These are phyloP conservation scores for Xylariaceae sp. DNA, from an alignment of 2,329 filamentous ascomycete genomes.

Conservation along the genomic window DNA sequence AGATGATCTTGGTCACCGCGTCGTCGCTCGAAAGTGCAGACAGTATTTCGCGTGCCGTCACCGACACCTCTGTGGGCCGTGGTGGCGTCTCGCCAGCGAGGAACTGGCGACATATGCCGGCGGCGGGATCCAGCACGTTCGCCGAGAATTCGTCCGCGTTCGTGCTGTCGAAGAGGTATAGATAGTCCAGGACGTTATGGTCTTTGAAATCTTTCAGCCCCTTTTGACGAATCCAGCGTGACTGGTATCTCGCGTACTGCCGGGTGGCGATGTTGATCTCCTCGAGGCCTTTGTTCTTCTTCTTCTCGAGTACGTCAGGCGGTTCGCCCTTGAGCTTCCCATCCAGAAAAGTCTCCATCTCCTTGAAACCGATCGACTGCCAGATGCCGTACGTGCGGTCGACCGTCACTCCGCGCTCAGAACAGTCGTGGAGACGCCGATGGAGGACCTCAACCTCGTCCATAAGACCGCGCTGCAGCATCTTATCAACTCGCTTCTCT, in stretches of 20 bases:
- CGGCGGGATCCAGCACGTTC: constrained; percentile 61
- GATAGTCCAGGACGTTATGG: constrained; percentile 45
- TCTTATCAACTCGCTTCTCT: constrained; percentile 73
- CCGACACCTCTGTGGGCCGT: constrained; percentile 42
- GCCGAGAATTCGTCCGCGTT: constrained; percentile 56
- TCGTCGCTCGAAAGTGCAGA: constrained; percentile 54
- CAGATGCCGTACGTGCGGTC: constrained; percentile 83
- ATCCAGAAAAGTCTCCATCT: constrained; percentile 69
- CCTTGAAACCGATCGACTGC: constrained; percentile 95
- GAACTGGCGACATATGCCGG: constrained; percentile 57
- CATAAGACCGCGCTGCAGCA: constrained; percentile 58
- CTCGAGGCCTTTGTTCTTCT: constrained; percentile 60
- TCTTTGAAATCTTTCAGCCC: constrained; percentile 63
- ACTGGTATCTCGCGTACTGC: constrained; percentile 80
- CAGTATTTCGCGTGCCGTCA: constrained; percentile 49
- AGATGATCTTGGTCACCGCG: constrained; percentile 39
- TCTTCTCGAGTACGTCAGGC: constrained; percentile 41
- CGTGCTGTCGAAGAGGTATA: constrained; percentile 80
- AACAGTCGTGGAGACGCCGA: constrained; percentile 32
- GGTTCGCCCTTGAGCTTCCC: constrained; percentile 34
- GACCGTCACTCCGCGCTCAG: constrained; percentile 45
- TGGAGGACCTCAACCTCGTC: constrained; percentile 45
- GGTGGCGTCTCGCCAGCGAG: constrained; percentile 53
- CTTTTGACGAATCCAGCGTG: constrained; percentile 82
- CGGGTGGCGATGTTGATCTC: constrained; percentile 76